Conservation (phyloP, 768 basidiomycete genomes). For the Gymnopilus dilepis region DNA sequence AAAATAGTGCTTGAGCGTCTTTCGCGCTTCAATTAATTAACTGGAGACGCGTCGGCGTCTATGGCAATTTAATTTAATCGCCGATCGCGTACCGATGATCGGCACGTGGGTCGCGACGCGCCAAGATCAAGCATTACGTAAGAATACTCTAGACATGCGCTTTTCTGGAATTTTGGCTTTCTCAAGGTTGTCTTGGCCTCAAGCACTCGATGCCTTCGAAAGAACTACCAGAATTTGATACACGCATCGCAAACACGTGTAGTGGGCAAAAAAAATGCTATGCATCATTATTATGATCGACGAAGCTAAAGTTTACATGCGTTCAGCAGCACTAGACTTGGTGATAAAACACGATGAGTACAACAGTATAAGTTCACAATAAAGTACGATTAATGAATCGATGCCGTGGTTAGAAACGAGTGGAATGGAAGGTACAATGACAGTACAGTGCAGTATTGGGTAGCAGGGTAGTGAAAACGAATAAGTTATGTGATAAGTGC, state of each 20-base stretch:
- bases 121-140: neutral
- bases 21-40: no score
- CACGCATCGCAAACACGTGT: no score
- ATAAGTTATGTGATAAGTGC: conserved; percentile 14
- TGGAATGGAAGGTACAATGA: neutral
- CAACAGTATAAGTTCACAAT: conserved; percentile 4
- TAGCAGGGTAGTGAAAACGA: conserved; percentile 8
- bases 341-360: conserved; percentile 1
- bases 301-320: neutral
- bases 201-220: no score
- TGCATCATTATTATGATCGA: neutral
- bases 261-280: neutral
- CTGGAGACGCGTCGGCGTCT: neutral
- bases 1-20: no score
- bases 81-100: neutral
- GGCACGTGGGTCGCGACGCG: neutral
- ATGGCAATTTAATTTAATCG: neutral
- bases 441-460: neutral
- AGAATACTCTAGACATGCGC: no score
- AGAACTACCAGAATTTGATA: no score
- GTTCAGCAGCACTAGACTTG: conserved; percentile 2
- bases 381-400: conserved; percentile 5
- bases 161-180: no score
- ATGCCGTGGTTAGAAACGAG: neutral
- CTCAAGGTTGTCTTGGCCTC: no score